Percentiles rank a stretch among this genome's conserved stretches.
phyloP scores from a whole-genome alignment of 805 yeast genomes.

The Saccharomycopsis babjevae region DNA sequence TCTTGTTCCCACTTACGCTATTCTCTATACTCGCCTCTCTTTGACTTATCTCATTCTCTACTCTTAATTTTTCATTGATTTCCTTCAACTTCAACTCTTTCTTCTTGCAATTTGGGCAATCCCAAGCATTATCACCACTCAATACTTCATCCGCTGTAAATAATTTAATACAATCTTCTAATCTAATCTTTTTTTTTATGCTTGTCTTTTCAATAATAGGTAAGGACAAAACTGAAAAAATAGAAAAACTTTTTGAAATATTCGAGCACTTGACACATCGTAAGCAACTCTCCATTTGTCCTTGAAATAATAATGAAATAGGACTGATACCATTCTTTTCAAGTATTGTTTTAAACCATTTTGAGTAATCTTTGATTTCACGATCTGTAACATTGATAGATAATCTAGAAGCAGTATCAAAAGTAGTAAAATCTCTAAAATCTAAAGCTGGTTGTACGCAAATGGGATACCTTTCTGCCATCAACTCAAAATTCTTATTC shows the following conservation, averaged over 20 bases:
- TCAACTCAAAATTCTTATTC: conserved; percentile 28
- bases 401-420: conserved; percentile 26
- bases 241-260: conserved; percentile 48
- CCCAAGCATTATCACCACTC: conserved; percentile 72
- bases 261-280: conserved; percentile 57
- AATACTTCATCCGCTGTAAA: conserved; percentile 57
- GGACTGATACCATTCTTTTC: conserved; percentile 57
- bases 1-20: background rate
- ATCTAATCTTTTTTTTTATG: conserved; percentile 27
- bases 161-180: conserved; percentile 54
- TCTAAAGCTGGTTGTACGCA: conserved; percentile 19
- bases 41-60: conserved; percentile 5
- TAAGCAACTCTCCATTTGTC: conserved; percentile 58
- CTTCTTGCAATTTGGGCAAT: conserved; percentile 61
- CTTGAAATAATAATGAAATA: conserved; percentile 56
- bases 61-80: background rate
- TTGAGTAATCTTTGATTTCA: conserved; percentile 35
- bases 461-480: conserved; percentile 29
- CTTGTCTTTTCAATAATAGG: conserved; percentile 42
- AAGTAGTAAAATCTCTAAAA: conserved; percentile 22
- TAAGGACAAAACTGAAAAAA: conserved; percentile 52
- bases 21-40: background rate
- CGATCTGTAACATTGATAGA: conserved; percentile 26
- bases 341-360: conserved; percentile 48
- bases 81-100: conserved; percentile 17